Base-by-base conservation (phyloP, 352 stramenopile species). In the Phytopythium aichiense region DNA sequence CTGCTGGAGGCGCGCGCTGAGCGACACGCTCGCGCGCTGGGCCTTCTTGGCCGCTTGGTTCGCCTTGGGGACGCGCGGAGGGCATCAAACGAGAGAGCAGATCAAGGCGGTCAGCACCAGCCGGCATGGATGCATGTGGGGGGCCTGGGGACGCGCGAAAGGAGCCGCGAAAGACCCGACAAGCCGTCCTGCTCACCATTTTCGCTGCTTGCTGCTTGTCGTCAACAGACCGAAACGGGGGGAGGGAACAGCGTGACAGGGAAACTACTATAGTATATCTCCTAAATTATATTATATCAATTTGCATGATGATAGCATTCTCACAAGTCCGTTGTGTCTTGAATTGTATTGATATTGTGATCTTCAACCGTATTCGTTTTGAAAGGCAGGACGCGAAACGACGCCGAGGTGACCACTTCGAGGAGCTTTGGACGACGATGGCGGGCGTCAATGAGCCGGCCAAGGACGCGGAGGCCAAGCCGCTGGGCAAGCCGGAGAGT, bases 21-120 rank as follows among this genome's bases (percentile, higher is more conserved):
- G 77, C 57, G 79, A 86, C 22, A 74, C 73, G 53, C 84, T 87
- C 52, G 81, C 69, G 45, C 74, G 73, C 61, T 93, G 76, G 30
- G 87, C 87, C 68, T 94, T 95, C 72, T 95, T 95, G 18, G 83
- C 83, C 43, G 87, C 80, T 60, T 95, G 87, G 43, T 93, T 93
- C 38, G 87, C 87, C 87, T 95, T 58, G 9, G 52, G 15, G 31
- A 18, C 31, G 48, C 18, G 16, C 25, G 2, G n/a, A 56, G 16
- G 22, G 42, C 40, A 60, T 61, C 40, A 35, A 18, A 8, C 22
- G 54, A 43, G 13, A 46, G 31, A 57, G 31, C 0, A n/a, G 2
- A 13, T 20, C 30, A 4, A n/a, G 8, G 22, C 9, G 33, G 31
- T 38, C 28, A 54, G 31, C 4, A 33, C 13, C 31, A 7, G 11